Evolutionary conservation across 345 rosid genomes (phyloP), one percentile per base, ranked within the genome.

Genomic region (Eucalyptus leucophloia): DNA sequence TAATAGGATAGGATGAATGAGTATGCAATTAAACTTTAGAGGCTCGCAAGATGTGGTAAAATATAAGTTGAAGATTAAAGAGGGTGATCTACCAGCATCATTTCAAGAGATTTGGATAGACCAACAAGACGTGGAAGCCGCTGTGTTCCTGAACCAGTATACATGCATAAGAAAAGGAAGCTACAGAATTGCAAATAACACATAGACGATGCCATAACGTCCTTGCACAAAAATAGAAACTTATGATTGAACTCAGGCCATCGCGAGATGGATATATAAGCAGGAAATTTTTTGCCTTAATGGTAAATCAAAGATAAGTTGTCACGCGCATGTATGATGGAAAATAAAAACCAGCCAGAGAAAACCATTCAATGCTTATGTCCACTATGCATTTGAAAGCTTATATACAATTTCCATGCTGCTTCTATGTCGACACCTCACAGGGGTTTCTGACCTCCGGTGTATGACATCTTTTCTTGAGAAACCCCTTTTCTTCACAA

Each of bases 71-170:
- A 72, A 88, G 89, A 85, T 86, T 90, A 82, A 81, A 62, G 88
- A 90, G 32, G 28, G 87, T 17, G 85, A 91, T 92, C 87, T 93
- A 97, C 99, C 99, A 98, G 92, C 95, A 98, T 98, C 99, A 98
- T 98, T 92, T 97, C 99, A 88, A 98, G 99, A 94, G 96, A 94
- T 90, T 96, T 98, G 44, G 98, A 72, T 83, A 97, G 95, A 89
- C 99, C 99, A 91, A 98, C 99, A 91, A 98, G 99, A 88, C 98
- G 98, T 6, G 99, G 99, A 91, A 97, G 99, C 86, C 99, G 95
- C 90, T 98, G 99, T 13, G 99, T 96, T 90, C 99, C 99, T 97
- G 94, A 86, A 69, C 44, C 93, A 92, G 91, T 72, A 81, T 88
- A 94, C 72, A 90, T 60, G 83, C 86, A 49, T n/a, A 87, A 89